These are phyloP conservation scores for Candida silvicultrix DNA, from an alignment of 805 yeast genomes.

Conservation along the genomic window DNA sequence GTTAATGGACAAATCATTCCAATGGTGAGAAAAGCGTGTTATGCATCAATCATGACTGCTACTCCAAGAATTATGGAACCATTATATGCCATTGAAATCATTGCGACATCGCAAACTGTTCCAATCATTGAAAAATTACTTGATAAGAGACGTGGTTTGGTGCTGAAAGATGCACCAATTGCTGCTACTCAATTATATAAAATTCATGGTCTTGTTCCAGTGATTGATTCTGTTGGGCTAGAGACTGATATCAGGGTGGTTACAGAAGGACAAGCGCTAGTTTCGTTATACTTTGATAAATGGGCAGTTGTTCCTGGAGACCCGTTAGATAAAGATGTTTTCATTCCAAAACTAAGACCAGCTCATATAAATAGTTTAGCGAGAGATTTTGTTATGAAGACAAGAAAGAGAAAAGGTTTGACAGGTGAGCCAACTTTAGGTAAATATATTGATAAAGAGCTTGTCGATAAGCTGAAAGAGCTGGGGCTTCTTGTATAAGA, in stretches of 20 bases:
- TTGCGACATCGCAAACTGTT: conserved; percentile 45
- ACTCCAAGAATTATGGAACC: conserved; percentile 83
- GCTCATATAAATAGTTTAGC: conserved; percentile 69
- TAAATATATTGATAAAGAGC: conserved; percentile 59
- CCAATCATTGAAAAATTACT: conserved; percentile 44
- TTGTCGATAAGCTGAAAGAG: conserved; percentile 46
- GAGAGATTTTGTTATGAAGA: conserved; percentile 84
- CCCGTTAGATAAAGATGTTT: conserved; percentile 66
- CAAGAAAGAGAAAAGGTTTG: conserved; percentile 83
- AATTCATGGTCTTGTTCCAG: conserved; percentile 68
- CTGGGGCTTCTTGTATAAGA: conserved; percentile 32
- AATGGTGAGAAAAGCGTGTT: conserved; percentile 77
- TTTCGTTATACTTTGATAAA: conserved; percentile 54
- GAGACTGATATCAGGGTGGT: conserved; percentile 79
- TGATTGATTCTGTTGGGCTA: conserved; percentile 84
- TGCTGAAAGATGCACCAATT: conserved; percentile 42
- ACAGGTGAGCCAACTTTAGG: conserved; percentile 63
- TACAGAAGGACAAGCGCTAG: conserved; percentile 74
- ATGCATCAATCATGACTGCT: conserved; percentile 72
- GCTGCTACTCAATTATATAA: conserved; percentile 67
- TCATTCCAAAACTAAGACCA: conserved; percentile 66
- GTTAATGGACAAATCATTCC: conserved; percentile 74
- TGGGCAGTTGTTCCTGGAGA: conserved; percentile 90
- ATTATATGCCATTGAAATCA: conserved; percentile 50
- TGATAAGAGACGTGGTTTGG: conserved; percentile 64